A percentile compares a stretch with the other conserved stretches of the same genome.
These are phyloP conservation scores for Flaveria sonorensis DNA, from an alignment of 129 eudicot genomes.

Conservation along the genomic window DNA sequence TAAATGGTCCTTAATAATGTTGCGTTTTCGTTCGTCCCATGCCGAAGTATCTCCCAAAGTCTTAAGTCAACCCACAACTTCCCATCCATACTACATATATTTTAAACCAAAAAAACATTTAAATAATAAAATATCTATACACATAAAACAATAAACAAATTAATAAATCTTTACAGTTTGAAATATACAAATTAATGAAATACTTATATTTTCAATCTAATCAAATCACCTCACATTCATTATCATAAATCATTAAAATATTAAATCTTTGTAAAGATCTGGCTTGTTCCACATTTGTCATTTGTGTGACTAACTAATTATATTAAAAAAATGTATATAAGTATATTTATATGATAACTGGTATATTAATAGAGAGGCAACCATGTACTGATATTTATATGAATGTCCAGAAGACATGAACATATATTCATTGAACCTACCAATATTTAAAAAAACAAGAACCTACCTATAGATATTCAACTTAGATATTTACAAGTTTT, in stretches of 20 bases:
- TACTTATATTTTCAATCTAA: too few species aligned
- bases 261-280: not conserved
- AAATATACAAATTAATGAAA: too few species aligned
- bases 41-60: constrained; percentile 7
- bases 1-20: not conserved
- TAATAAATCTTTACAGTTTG: too few species aligned
- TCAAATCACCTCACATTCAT: not conserved
- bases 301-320: not conserved
- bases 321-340: not conserved
- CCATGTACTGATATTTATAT: not conserved
- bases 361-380: not conserved
- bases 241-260: not conserved
- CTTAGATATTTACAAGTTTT: constrained; percentile 36
- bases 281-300: not conserved
- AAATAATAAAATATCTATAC: not conserved
- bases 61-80: not conserved
- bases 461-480: constrained; percentile 1
- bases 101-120: not conserved
- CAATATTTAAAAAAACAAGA: not conserved
- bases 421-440: constrained; percentile 8
- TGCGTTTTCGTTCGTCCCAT: not conserved
- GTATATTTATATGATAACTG: not conserved
- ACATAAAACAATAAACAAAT: not conserved
- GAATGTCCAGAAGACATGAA: too few species aligned
- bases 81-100: not conserved